phyloP scores from a whole-genome alignment of 768 basidiomycete genomes.

The Daedaleopsis sinensis region DNA sequence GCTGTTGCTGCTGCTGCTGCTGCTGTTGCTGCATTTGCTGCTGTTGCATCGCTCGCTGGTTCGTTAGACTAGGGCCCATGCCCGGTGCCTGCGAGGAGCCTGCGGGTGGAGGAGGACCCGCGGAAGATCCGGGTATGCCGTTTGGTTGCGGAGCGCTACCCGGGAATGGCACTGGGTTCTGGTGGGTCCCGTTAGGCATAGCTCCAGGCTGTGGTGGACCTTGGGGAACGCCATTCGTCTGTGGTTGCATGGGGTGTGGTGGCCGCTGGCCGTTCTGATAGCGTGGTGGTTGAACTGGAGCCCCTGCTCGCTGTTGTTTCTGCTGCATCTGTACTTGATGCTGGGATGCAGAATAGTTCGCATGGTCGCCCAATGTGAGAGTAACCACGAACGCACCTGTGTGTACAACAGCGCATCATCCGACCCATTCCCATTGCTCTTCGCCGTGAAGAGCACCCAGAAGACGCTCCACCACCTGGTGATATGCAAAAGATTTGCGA shows the following conservation, averaged over 20 bases:
- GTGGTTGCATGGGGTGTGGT: conserved; percentile 24
- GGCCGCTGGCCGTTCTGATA: conserved; percentile 18
- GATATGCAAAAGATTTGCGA: no score
- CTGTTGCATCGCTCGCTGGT: conserved; percentile 33
- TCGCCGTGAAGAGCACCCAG: conserved; percentile 84
- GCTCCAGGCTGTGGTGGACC: conserved; percentile 2
- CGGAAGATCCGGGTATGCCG: conserved; percentile 40
- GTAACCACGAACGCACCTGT: conserved; percentile 49
- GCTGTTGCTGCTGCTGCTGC: no score
- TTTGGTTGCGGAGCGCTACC: conserved; percentile 40
- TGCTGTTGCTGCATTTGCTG: no score
- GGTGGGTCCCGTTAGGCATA: conserved; percentile 25
- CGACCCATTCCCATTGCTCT: conserved; percentile 64
- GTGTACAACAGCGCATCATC: conserved; percentile 76
- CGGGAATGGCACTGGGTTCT: conserved; percentile 20
- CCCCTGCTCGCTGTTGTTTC: conserved; percentile 21
- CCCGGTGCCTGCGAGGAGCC: conserved; percentile 6
- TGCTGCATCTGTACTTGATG: conserved; percentile 28
- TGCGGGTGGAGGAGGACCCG: conserved; percentile 8
- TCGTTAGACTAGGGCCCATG: conserved; percentile 22
- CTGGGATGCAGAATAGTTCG: conserved; percentile 23
- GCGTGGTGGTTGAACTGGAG: conserved; percentile 7
- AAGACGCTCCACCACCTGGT: conserved; percentile 88
- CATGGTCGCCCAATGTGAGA: conserved; percentile 16
- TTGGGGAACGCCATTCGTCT: conserved; percentile 36